phyloP scores from a whole-genome alignment of 2,329 filamentous ascomycete genomes.

The Fusarium fujikuroi region DNA sequence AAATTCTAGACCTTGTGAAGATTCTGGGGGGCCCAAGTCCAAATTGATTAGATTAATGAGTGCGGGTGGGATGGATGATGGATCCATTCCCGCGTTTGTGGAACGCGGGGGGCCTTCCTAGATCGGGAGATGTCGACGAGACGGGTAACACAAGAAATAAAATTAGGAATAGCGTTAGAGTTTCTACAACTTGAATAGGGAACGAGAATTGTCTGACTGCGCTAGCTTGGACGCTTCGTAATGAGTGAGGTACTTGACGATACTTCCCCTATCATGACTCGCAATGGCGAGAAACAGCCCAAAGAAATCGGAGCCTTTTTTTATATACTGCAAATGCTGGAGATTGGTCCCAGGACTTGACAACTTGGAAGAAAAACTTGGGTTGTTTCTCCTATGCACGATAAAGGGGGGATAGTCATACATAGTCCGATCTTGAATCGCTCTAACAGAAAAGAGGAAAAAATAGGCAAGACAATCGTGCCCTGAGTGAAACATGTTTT shows the following conservation, averaged over 20 bases:
- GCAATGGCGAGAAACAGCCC: neutral
- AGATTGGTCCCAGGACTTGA: neutral
- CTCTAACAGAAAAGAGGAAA: neutral
- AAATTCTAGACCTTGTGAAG: constrained; percentile 3
- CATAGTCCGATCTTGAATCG: constrained; percentile 12
- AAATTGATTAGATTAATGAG: neutral
- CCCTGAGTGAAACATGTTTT: constrained; percentile 25
- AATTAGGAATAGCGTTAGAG: constrained; percentile 22
- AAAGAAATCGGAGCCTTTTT: neutral
- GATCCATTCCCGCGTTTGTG: constrained; percentile 32
- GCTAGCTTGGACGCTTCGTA: neutral
- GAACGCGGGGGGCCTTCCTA: constrained; percentile 26
- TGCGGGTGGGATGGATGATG: constrained; percentile 28
- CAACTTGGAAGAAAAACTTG: neutral
- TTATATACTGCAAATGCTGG: neutral
- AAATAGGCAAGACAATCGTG: constrained; percentile 19
- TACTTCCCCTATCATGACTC: constrained; percentile 15
- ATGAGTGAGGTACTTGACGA: constrained; percentile 13
- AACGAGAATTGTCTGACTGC: neutral
- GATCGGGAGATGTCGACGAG: constrained; percentile 28
- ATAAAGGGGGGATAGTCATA: constrained; percentile 10
- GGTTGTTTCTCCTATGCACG: neutral
- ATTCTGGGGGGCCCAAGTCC: constrained; percentile 1
- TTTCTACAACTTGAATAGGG: constrained; percentile 3
- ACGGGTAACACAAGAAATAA: constrained; percentile 12